phyloP scores from a whole-genome alignment of 768 basidiomycete species.

The Leccinellum rugosiceps region DNA sequence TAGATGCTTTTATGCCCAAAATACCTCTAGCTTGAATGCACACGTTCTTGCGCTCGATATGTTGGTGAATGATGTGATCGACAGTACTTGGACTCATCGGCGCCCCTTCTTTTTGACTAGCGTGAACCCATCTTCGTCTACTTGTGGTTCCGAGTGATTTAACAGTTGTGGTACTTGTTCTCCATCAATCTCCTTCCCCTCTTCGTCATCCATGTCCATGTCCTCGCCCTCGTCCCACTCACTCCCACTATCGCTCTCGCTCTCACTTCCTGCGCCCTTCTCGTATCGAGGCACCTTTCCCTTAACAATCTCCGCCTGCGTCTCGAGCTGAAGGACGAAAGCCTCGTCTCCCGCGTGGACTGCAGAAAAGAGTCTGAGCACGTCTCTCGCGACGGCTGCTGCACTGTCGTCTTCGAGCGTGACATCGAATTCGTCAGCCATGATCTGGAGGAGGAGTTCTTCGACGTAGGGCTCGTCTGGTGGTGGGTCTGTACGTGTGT shows the following conservation, averaged over 20 bases:
- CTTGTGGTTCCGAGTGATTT: constrained; percentile 55
- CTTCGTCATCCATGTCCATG: constrained; percentile 1
- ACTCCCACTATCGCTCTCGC: constrained; percentile 41
- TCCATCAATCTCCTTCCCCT: constrained; percentile 38
- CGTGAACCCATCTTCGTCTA: constrained; percentile 94
- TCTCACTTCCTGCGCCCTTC: constrained; percentile 32
- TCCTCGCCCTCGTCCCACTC: constrained; percentile 37
- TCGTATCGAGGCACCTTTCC: constrained; percentile 55
- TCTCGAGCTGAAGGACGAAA: constrained; percentile 60
- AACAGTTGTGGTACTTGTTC: constrained; percentile 57
- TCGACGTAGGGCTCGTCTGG: constrained; percentile 78
- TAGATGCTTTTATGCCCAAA: constrained; percentile 10
- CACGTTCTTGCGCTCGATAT: neutral
- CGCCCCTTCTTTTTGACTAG: constrained; percentile 61
- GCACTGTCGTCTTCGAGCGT: constrained; percentile 83
- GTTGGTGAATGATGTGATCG: neutral
- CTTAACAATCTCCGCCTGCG: constrained; percentile 51
- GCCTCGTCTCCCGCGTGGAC: constrained; percentile 43
- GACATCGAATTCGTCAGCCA: constrained; percentile 86
- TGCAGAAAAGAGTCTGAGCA: constrained; percentile 66
- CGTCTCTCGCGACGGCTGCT: constrained; percentile 66
- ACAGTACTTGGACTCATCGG: constrained; percentile 25
- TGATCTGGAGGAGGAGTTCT: constrained; percentile 75
- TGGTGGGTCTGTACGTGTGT: neutral
- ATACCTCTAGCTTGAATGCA: constrained; percentile 22